Evolutionary conservation across 306 rosid species (phyloP).

Genomic region (Prunus persica): Prunus_persica_NCBIv2 NC_034010.1:17973001-17973500

Average conservation of each 20-base stretch:
- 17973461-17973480: neutral
- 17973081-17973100: neutral
- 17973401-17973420: neutral
- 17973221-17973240: neutral
- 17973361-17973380: neutral
- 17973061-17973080: neutral
- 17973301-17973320: neutral
- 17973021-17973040: neutral
- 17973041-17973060: neutral
- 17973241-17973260: neutral
- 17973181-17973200: neutral
- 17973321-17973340: neutral
- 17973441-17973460: neutral
- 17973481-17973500: neutral
- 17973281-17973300: neutral
- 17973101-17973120: neutral
- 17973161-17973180: neutral
- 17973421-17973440: neutral
- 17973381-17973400: neutral
- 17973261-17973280: neutral
- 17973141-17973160: neutral
- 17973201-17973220: neutral
- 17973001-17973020: constrained; percentile 1
- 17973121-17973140: neutral
- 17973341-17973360: neutral